Conservation (phyloP, 352 stramenopile species). For the Globisporangium okanoganense region DNA sequence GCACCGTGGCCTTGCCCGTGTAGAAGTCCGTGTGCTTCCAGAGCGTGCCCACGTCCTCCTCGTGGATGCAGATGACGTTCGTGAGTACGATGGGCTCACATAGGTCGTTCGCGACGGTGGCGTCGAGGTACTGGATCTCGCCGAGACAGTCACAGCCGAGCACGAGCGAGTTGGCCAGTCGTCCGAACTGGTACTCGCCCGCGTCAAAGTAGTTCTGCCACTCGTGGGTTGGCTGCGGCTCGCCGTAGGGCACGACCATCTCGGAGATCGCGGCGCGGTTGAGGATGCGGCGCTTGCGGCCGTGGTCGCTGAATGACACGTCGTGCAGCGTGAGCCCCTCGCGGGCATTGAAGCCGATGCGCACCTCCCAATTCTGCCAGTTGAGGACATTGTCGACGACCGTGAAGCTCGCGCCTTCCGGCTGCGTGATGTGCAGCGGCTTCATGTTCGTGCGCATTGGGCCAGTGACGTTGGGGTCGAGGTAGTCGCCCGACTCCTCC, state of each 20-base stretch:
- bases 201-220: slow-evolving; percentile 88
- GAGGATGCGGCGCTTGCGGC: slow-evolving; percentile 43
- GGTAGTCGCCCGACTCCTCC: slow-evolving; percentile 39
- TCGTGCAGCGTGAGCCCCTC: slow-evolving; percentile 79
- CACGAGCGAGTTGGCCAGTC: slow-evolving; percentile 71
- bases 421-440: slow-evolving; percentile 68
- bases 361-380: slow-evolving; percentile 82
- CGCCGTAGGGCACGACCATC: slow-evolving; percentile 86
- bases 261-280: slow-evolving; percentile 73
- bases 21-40: slow-evolving; percentile 73
- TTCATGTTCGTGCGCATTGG: slow-evolving; percentile 47
- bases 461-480: slow-evolving; percentile 32
- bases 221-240: slow-evolving; percentile 61
- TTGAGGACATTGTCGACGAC: slow-evolving; percentile 63
- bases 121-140: slow-evolving; percentile 83
- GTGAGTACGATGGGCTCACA: slow-evolving; percentile 50
- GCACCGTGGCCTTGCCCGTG: slow-evolving; percentile 33
- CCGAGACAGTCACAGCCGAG: slow-evolving; percentile 84
- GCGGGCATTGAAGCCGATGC: slow-evolving; percentile 78
- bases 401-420: slow-evolving; percentile 66
- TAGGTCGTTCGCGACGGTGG: slow-evolving; percentile 47
- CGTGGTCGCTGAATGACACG: slow-evolving; percentile 44
- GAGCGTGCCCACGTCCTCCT: slow-evolving; percentile 73
- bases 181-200: slow-evolving; percentile 74
- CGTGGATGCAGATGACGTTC: slow-evolving; percentile 81